These are phyloP conservation scores for Rubus parviflorus DNA, from an alignment of 306 rosid species.

Conservation along the genomic window DNA sequence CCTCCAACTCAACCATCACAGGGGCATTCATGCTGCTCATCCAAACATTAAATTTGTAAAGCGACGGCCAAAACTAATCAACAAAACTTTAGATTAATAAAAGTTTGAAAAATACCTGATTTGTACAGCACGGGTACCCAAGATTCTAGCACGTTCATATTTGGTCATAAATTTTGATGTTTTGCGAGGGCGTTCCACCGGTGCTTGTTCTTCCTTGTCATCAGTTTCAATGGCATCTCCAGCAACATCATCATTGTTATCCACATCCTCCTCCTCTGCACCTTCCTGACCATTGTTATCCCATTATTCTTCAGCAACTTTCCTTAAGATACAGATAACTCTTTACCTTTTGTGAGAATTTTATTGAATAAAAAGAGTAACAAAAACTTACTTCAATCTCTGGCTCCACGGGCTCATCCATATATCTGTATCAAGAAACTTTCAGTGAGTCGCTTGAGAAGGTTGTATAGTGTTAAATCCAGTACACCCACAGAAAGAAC, in stretches of 20 bases:
- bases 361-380: not conserved
- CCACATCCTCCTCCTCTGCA: conserved; percentile 82
- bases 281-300: conserved; percentile 64
- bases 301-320: conserved; percentile 10
- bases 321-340: not conserved
- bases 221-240: conserved; percentile 64
- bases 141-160: conserved; percentile 87
- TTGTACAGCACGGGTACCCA: conserved; percentile 96
- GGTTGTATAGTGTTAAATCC: not conserved
- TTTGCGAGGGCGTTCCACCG: conserved; percentile 59
- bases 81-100: not conserved
- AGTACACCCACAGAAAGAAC: not conserved
- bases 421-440: conserved; percentile 51
- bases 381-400: conserved; percentile 62
- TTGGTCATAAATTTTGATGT: conserved; percentile 91
- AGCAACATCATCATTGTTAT: conserved; percentile 55
- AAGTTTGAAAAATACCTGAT: conserved; percentile 60
- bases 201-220: conserved; percentile 53
- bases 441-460: not conserved
- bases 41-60: conserved; percentile 15
- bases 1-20: conserved; percentile 94
- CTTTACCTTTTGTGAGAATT: not conserved
- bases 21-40: conserved; percentile 92
- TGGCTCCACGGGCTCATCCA: conserved; percentile 87
- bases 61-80: not conserved